Evolutionary conservation across 202 grass and related monocot species (phyloP).

Genomic region (Carex sylvatica): DNA sequence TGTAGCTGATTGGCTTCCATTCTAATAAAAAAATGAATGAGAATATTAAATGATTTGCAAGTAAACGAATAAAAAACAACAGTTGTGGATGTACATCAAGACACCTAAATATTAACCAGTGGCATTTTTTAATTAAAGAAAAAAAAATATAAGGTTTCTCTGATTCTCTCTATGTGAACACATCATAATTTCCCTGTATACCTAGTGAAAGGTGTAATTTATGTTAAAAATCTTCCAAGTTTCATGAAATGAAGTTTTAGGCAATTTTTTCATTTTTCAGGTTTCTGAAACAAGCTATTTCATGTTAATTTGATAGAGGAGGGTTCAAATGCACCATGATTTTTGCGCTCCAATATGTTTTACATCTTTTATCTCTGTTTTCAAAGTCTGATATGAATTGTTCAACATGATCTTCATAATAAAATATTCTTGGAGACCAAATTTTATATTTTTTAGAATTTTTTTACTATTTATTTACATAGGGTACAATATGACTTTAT

Average conservation of each 20-base stretch:
- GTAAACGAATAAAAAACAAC: constrained; percentile 3
- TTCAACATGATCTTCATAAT: too few species aligned
- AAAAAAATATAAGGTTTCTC: not conserved
- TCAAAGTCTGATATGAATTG: too few species aligned
- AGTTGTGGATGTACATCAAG: not conserved
- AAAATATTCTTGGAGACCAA: too few species aligned
- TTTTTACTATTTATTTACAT: too few species aligned
- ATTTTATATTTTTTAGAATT: too few species aligned
- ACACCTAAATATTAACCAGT: not conserved
- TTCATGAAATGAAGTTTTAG: not conserved
- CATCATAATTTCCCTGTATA: not conserved
- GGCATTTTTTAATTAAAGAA: not conserved
- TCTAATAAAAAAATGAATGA: not conserved
- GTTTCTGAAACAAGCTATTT: too few species aligned
- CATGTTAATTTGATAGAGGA: too few species aligned
- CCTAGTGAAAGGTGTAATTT: not conserved
- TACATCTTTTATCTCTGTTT: too few species aligned
- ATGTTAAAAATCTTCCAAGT: not conserved
- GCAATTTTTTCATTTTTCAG: not conserved
- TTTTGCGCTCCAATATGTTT: too few species aligned
- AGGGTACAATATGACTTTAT: too few species aligned
- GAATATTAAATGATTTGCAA: not conserved
- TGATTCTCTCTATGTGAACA: not conserved
- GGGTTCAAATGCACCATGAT: too few species aligned
- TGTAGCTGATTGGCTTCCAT: not conserved